A percentile compares a stretch with the other conserved stretches of the same genome.
Conservation (phyloP, 768 basidiomycete species). For the Mycena capillaripes region DNA sequence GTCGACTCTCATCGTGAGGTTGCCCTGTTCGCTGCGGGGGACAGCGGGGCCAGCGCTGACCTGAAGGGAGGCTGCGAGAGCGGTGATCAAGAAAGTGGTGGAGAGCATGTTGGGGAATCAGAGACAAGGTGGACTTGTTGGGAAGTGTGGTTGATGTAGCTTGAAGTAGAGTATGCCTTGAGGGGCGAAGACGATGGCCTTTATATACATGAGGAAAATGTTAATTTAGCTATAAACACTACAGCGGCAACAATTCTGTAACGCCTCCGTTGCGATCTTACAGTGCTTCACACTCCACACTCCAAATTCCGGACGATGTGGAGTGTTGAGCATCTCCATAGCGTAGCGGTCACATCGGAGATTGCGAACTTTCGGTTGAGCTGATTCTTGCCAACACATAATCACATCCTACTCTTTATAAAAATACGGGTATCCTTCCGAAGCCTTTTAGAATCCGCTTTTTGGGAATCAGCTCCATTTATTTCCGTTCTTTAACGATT, state of each 20-base stretch:
- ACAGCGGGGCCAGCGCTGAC: constrained; percentile 16
- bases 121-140: neutral
- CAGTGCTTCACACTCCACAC: constrained; percentile 1
- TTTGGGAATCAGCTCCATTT: too few species aligned
- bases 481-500: too few species aligned
- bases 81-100: constrained; percentile 19
- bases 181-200: constrained; percentile 2
- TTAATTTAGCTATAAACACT: neutral
- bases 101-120: constrained; percentile 12
- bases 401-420: too few species aligned
- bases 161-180: constrained; percentile 3
- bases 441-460: too few species aligned
- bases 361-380: too few species aligned
- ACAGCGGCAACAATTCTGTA: constrained; percentile 11
- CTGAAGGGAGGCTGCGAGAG: constrained; percentile 15
- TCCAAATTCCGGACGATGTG: too few species aligned
- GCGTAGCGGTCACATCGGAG: too few species aligned
- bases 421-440: too few species aligned
- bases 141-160: constrained; percentile 8
- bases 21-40: constrained; percentile 11
- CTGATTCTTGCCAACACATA: too few species aligned
- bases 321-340: too few species aligned
- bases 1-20: constrained; percentile 12
- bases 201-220: constrained; percentile 9
- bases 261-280: neutral